These are phyloP conservation scores for Talaromyces stipitatus DNA, from an alignment of 495 filamentous ascomycete species.

Conservation along the genomic window DNA sequence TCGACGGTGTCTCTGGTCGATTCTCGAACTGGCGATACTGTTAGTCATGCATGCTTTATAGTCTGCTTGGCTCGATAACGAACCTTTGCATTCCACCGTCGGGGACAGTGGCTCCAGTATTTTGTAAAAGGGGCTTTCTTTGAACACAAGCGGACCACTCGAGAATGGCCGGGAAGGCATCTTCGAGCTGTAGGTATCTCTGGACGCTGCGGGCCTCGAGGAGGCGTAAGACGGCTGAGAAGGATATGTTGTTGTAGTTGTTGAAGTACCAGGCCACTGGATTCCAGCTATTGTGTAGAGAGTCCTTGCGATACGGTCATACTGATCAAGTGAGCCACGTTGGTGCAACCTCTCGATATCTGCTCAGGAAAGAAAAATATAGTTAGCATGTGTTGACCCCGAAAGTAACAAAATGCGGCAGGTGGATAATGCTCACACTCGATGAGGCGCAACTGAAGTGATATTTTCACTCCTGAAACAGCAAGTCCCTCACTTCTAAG, in stretches of 20 bases:
- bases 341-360: slow-evolving; percentile 31
- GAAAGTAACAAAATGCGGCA: background rate
- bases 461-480: slow-evolving; percentile 72
- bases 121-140: slow-evolving; percentile 71
- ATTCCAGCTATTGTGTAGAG: slow-evolving; percentile 17
- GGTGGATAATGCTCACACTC: slow-evolving; percentile 46
- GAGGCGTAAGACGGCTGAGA: slow-evolving; percentile 15
- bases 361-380: slow-evolving; percentile 8
- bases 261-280: background rate
- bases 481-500: slow-evolving; percentile 60
- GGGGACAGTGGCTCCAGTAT: slow-evolving; percentile 52
- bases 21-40: slow-evolving; percentile 38
- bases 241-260: slow-evolving; percentile 6
- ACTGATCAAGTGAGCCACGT: slow-evolving; percentile 23
- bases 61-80: slow-evolving; percentile 13
- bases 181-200: slow-evolving; percentile 16
- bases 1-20: slow-evolving; percentile 45
- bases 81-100: slow-evolving; percentile 62
- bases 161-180: slow-evolving; percentile 29
- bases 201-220: slow-evolving; percentile 17
- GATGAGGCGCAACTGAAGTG: slow-evolving; percentile 69
- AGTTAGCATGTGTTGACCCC: background rate
- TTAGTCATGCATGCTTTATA: background rate
- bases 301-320: slow-evolving; percentile 23
- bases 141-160: slow-evolving; percentile 46